Percentiles rank a stretch among this genome's conserved stretches.
Evolutionary conservation across 768 basidiomycete species (phyloP).

Genomic region (Hydnomerulius pinastri): DNA sequence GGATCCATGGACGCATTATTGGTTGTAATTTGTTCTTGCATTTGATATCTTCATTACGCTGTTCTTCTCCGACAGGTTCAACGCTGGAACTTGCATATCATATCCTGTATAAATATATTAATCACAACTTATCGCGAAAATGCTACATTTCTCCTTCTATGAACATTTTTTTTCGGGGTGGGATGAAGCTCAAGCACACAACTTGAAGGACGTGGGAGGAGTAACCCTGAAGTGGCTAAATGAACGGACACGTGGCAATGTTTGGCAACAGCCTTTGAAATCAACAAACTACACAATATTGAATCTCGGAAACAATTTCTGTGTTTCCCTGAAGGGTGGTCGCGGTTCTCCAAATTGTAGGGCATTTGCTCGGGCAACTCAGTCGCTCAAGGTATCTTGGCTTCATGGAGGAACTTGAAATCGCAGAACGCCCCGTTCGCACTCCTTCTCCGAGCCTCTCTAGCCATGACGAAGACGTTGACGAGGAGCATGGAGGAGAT

Average conservation of each 20-base stretch:
- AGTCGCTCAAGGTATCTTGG: neutral
- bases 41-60: slow-evolving; percentile 16
- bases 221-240: no score
- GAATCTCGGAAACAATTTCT: neutral
- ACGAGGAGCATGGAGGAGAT: slow-evolving; percentile 24
- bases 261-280: slow-evolving; percentile 28
- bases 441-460: slow-evolving; percentile 16
- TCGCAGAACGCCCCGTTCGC: neutral
- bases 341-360: no score
- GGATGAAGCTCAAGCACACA: no score
- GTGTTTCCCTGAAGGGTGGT: no score
- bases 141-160: neutral
- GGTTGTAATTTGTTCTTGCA: slow-evolving; percentile 5
- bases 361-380: neutral
- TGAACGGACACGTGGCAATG: slow-evolving; percentile 20
- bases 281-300: slow-evolving; percentile 21
- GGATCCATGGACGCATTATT: slow-evolving; percentile 5
- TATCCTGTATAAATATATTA: slow-evolving; percentile 5
- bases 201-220: no score
- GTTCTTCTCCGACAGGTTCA: neutral
- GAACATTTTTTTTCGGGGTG: neutral
- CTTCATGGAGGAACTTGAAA: neutral
- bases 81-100: slow-evolving; percentile 2
- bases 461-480: slow-evolving; percentile 21
- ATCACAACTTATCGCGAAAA: neutral